phyloP scores from a whole-genome alignment of 129 eudicot species.

The Tagetes erecta region DNA sequence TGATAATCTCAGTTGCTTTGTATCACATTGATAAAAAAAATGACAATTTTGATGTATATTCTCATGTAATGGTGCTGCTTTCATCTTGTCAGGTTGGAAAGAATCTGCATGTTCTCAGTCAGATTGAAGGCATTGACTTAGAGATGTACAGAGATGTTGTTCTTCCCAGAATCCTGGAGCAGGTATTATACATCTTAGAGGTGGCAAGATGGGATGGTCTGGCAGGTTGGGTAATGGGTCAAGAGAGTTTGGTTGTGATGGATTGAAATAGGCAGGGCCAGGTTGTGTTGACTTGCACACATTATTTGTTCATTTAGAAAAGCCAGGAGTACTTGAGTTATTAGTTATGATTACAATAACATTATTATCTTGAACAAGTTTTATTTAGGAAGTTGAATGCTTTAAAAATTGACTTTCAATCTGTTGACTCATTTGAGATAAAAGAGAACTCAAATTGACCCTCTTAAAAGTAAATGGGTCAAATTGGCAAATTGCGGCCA shows the following conservation, averaged over 20 bases:
- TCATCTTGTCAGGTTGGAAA: conserved; percentile 77
- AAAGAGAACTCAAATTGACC: conserved; percentile 6
- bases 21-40: conserved; percentile 12
- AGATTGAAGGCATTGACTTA: conserved; percentile 97
- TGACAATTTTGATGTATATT: conserved; percentile 9
- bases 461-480: neutral
- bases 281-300: neutral
- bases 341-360: neutral
- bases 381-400: neutral
- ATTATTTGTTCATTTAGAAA: neutral
- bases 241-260: neutral
- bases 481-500: neutral
- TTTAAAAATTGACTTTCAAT: neutral
- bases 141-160: conserved; percentile 83
- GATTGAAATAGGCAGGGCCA: neutral
- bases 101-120: conserved; percentile 96
- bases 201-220: conserved; percentile 4
- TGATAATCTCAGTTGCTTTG: conserved; percentile 22
- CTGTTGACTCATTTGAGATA: neutral
- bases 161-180: conserved; percentile 95
- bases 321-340: neutral
- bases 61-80: conserved; percentile 32
- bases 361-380: neutral
- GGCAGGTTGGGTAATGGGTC: neutral
- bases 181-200: conserved; percentile 43